Percentiles rank a stretch among this genome's conserved stretches.
These are phyloP conservation scores for Penicillium verhagenii DNA, from an alignment of 495 filamentous ascomycete species.

Conservation along the genomic window DNA sequence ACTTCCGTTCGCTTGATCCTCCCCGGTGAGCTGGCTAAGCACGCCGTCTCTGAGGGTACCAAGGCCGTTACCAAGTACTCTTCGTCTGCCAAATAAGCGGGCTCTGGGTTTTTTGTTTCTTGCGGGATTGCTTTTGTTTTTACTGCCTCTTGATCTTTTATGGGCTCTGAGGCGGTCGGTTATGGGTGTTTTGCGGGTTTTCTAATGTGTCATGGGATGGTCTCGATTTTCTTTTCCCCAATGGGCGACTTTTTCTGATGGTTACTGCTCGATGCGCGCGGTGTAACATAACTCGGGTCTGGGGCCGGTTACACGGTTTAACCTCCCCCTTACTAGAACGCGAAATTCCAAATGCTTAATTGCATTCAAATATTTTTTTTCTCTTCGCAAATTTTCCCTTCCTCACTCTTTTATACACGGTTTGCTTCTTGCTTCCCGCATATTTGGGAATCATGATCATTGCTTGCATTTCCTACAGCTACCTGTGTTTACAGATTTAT, in stretches of 20 bases:
- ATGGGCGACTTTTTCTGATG: conserved; percentile 67
- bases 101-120: conserved; percentile 41
- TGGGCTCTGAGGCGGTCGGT: conserved; percentile 60
- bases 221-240: conserved; percentile 57
- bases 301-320: conserved; percentile 37
- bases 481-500: neutral
- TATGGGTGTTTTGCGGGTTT: conserved; percentile 68
- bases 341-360: conserved; percentile 54
- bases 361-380: conserved; percentile 41
- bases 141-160: conserved; percentile 54
- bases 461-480: neutral
- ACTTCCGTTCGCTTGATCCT: conserved; percentile 98
- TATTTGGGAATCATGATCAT: neutral
- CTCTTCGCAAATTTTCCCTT: too few species aligned
- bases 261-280: conserved; percentile 66
- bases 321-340: conserved; percentile 39
- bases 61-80: conserved; percentile 99
- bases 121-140: conserved; percentile 47
- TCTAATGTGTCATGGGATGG: conserved; percentile 91
- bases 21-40: conserved; percentile 97
- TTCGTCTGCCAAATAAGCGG: conserved; percentile 93
- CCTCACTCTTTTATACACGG: too few species aligned
- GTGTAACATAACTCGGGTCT: conserved; percentile 74
- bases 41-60: conserved; percentile 98
- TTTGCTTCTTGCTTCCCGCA: neutral